Evolutionary conservation across 352 stramenopile genomes (phyloP).

Genomic region (Phytophthora cryptogea): DNA sequence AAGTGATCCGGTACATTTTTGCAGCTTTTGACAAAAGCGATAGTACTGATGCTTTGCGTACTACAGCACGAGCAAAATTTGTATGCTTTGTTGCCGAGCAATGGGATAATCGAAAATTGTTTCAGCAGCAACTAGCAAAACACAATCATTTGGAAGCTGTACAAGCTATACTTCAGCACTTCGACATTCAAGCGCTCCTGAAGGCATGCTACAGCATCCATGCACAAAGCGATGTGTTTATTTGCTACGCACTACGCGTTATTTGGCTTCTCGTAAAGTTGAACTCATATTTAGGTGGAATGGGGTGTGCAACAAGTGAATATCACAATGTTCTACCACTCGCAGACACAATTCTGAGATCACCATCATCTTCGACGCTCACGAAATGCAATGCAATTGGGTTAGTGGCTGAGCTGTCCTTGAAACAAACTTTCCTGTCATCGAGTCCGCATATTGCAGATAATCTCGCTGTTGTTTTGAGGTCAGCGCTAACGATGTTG

Average conservation of each 20-base stretch:
- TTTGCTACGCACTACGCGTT: slow-evolving; percentile 11
- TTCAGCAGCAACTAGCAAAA: background rate
- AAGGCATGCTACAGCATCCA: slow-evolving; percentile 7
- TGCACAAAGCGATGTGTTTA: background rate
- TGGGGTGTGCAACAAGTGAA: background rate
- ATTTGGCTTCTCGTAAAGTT: slow-evolving; percentile 16
- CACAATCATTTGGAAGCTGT: background rate
- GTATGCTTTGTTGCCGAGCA: slow-evolving; percentile 23
- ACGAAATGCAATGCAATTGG: slow-evolving; percentile 11
- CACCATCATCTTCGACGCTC: background rate
- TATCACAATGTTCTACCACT: slow-evolving; percentile 5
- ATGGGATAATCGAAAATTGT: slow-evolving; percentile 2
- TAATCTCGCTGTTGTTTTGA: slow-evolving; percentile 9
- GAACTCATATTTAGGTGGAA: background rate
- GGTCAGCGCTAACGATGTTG: background rate
- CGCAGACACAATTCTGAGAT: slow-evolving; percentile 1
- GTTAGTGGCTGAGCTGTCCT: slow-evolving; percentile 19
- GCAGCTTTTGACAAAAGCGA: background rate
- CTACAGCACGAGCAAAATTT: slow-evolving; percentile 12
- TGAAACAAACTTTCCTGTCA: background rate
- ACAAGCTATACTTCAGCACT: background rate
- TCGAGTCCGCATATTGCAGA: background rate
- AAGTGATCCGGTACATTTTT: slow-evolving; percentile 14
- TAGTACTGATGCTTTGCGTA: background rate
- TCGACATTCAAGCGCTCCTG: slow-evolving; percentile 4